phyloP scores from a whole-genome alignment of 2,329 filamentous ascomycete species.

The Capronia americana region DNA sequence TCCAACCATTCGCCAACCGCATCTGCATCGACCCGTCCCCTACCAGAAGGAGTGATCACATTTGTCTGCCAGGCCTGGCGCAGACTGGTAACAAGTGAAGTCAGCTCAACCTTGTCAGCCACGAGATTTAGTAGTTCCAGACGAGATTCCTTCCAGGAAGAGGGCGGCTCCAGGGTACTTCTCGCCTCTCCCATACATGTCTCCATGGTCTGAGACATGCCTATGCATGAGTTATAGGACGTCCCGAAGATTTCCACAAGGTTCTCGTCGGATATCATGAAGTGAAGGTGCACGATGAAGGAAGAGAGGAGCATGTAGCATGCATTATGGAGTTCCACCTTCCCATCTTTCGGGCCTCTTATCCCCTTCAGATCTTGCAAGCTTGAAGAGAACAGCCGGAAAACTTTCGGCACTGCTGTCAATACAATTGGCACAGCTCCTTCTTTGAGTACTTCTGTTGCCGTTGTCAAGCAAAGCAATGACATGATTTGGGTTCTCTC shows the following conservation, averaged over 20 bases:
- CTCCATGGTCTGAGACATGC: background rate
- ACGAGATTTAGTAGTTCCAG: conserved; percentile 73
- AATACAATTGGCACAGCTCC: conserved; percentile 85
- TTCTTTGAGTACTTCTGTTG: conserved; percentile 86
- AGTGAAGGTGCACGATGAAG: conserved; percentile 82
- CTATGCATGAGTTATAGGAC: conserved; percentile 51
- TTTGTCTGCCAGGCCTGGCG: conserved; percentile 53
- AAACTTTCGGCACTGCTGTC: conserved; percentile 71
- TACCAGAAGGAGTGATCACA: conserved; percentile 56
- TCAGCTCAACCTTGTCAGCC: conserved; percentile 77
- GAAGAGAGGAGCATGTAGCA: conserved; percentile 80
- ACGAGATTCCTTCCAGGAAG: conserved; percentile 68
- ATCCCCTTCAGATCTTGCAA: background rate
- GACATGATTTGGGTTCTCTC: conserved; percentile 34
- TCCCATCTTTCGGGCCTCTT: conserved; percentile 48
- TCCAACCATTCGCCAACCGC: conserved; percentile 26
- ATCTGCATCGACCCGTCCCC: conserved; percentile 67
- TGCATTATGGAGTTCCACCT: conserved; percentile 74
- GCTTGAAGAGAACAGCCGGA: conserved; percentile 70
- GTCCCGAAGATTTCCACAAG: conserved; percentile 74
- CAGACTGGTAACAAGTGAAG: conserved; percentile 75
- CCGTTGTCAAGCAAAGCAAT: conserved; percentile 85
- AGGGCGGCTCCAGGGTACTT: background rate
- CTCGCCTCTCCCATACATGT: background rate
- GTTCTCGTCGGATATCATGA: conserved; percentile 80